A percentile compares a stretch with the other conserved stretches of the same genome.
These are phyloP conservation scores for Psilocybe cyanescens DNA, from an alignment of 768 basidiomycete species.

Conservation along the genomic window DNA sequence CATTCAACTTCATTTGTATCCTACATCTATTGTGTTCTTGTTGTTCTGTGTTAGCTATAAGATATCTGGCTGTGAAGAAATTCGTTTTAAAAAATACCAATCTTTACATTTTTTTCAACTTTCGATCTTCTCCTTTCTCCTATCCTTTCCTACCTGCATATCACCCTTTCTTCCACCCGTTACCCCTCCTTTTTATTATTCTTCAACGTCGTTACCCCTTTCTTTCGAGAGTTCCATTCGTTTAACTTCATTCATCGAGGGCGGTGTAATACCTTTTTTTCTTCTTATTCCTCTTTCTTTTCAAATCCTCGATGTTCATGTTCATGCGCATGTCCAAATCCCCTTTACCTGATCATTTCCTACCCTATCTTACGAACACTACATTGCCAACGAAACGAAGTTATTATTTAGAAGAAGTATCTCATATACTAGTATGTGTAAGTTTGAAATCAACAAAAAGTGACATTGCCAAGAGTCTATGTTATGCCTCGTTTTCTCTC, in stretches of 20 bases:
- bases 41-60: conserved; percentile 14
- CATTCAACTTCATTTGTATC: conserved; percentile 20
- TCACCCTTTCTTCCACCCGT: not conserved
- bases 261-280: conserved; percentile 13
- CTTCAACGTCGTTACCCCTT: not conserved
- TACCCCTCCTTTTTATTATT: not conserved
- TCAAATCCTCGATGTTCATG: not conserved
- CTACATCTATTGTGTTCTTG: conserved; percentile 26
- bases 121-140: not conserved
- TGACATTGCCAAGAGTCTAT: not conserved
- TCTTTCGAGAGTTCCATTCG: not conserved
- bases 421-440: conserved; percentile 14
- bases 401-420: conserved; percentile 14
- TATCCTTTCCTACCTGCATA: not conserved
- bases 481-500: too few species aligned
- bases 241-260: conserved; percentile 1
- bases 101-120: conserved; percentile 8
- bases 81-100: conserved; percentile 1
- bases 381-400: conserved; percentile 8
- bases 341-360: not conserved
- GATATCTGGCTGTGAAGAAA: conserved; percentile 15
- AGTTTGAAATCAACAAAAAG: conserved; percentile 6
- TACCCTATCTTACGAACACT: conserved; percentile 7
- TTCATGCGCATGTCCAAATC: not conserved
- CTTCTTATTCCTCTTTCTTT: not conserved